Percentiles rank a stretch among this genome's conserved stretches.
Conservation (phyloP, 352 stramenopile species). For the Pythium chondricola region DNA sequence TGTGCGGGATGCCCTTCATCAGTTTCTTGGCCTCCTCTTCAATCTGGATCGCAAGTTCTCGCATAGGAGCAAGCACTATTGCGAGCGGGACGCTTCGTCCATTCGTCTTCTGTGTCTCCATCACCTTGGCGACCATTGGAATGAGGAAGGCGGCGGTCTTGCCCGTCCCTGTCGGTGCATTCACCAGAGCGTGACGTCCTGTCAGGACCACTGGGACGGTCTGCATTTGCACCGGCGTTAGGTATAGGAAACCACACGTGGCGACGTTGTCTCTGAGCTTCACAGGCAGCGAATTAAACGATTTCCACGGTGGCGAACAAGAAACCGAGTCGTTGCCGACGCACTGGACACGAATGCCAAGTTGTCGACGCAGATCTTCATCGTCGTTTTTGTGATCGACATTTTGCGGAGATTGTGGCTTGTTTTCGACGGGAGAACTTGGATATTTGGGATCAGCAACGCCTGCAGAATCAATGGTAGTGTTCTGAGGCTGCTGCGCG, state of each 20-base stretch:
- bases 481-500: too few relatives aligned
- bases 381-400: too few relatives aligned
- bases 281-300: constrained; percentile 11
- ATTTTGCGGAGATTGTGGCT: too few relatives aligned
- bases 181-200: constrained; percentile 44
- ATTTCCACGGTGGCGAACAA: too few relatives aligned
- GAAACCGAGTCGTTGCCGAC: background rate
- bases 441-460: too few relatives aligned
- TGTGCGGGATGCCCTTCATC: constrained; percentile 43
- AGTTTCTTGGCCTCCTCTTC: constrained; percentile 50
- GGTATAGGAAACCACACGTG: constrained; percentile 24
- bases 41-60: constrained; percentile 73
- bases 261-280: constrained; percentile 37
- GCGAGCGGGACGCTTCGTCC: constrained; percentile 13
- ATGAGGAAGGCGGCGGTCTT: constrained; percentile 70
- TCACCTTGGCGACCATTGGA: constrained; percentile 38
- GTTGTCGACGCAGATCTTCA: constrained; percentile 13
- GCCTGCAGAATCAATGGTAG: too few relatives aligned
- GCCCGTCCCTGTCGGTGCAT: constrained; percentile 56
- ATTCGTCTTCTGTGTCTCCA: constrained; percentile 7
- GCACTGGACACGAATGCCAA: constrained; percentile 29
- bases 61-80: constrained; percentile 55
- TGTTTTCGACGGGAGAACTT: too few relatives aligned
- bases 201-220: constrained; percentile 42
- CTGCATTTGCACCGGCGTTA: constrained; percentile 77